Evolutionary conservation across 495 filamentous ascomycete genomes (phyloP), one percentile per base, ranked within the genome.

Genomic region (Aspergillus funiculosus): DNA sequence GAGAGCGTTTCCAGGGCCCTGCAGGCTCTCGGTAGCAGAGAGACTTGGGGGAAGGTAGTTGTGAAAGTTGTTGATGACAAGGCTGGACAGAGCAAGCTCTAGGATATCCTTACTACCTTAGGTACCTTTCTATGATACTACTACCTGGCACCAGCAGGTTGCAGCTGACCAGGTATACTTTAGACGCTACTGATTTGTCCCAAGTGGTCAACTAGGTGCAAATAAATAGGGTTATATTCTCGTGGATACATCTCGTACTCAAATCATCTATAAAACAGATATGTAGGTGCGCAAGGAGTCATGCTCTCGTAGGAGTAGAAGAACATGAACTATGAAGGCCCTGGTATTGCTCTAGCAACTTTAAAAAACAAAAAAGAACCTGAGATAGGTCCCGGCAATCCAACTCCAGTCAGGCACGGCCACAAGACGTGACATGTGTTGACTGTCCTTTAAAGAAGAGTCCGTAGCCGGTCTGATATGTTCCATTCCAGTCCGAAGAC

Each of bases 21-120:
- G 56, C 69, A 82, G 59, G 82, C 83, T 11, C 68, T 97, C 28
- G 90, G 86, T 0, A 75, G 76, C 11, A 70, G 91, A 34, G 87
- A 84, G 54, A 95, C 87, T 0, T 97, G 91, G 91, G 91, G 91
- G 0, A 97, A 97, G 76, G 91, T 96, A 1, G 87, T 97, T 1
- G 85, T 96, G 2, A 85, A 86, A 64, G 74, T 97, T 19, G 79
- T 84, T n/a, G 83, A 89, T 46, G 73, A 79, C 21, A 62, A 64
- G 44, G 52, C 56, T 34, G 69, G 72, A 4, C 71, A 68, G 59
- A 83, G 69, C 41, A 76, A 71, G 60, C 51, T 78, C 29, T 78
- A 59, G 58, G 15, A 2, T n/a, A n/a, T n/a, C n/a, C n/a, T n/a
- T n/a, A n/a, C n/a, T n/a, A n/a, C n/a, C n/a, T n/a, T n/a, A n/a